Conservation (phyloP, 1,139 yeast species). For the Pichia sp. region DNA sequence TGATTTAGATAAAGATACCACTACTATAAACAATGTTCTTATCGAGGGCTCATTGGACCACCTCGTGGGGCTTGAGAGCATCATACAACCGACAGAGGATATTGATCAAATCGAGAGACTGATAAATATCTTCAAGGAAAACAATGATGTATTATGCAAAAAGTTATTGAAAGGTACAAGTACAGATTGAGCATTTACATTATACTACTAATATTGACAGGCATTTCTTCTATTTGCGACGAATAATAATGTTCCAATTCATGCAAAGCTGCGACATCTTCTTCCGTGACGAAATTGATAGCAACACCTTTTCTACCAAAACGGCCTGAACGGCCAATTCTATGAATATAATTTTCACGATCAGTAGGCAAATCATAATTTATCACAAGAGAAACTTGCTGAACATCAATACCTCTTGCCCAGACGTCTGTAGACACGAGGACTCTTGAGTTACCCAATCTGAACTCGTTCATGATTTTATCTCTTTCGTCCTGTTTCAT, state of each 20-base stretch:
- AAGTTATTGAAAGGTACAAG: constrained; percentile 5
- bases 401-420: constrained; percentile 98
- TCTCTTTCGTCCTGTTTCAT: constrained; percentile 94
- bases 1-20: constrained; percentile 14
- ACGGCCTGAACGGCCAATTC: constrained; percentile 98
- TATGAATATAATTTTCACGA: constrained; percentile 84
- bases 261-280: constrained; percentile 55
- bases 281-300: constrained; percentile 74
- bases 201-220: constrained; percentile 60
- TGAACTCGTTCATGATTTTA: constrained; percentile 79
- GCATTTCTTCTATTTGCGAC: constrained; percentile 83
- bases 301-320: constrained; percentile 97
- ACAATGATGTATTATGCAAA: constrained; percentile 35
- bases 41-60: constrained; percentile 6
- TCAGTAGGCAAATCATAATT: constrained; percentile 87
- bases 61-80: neutral
- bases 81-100: constrained; percentile 1
- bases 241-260: constrained; percentile 77
- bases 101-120: constrained; percentile 4
- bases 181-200: constrained; percentile 24
- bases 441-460: constrained; percentile 75
- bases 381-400: constrained; percentile 91
- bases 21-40: constrained; percentile 13
- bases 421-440: constrained; percentile 93
- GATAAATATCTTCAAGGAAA: constrained; percentile 32